Base-by-base conservation (phyloP, 768 basidiomycete species). In the Sarcomyxa edulis region DNA sequence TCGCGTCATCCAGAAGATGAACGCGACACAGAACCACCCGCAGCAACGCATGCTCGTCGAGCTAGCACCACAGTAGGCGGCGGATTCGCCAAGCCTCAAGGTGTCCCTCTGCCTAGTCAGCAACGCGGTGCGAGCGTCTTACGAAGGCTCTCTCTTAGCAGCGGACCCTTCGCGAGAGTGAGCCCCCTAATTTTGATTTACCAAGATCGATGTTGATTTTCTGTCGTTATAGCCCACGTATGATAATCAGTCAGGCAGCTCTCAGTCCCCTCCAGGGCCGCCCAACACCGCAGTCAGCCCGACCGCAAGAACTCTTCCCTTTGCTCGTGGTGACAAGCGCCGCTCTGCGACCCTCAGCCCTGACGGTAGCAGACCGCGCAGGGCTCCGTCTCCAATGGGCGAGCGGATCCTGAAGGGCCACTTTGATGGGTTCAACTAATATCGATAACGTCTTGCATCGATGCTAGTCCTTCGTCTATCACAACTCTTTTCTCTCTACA, bases 401-500 rank as follows among this genome's bases (percentile, higher is more conserved):
- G 89, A 92, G 62, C 72, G 89, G 42, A 90, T 92, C 44, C 72
- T 92, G 49, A 92, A 87, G 67, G 89, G 89, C 7, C 89, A 92
- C 51, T 92, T 91, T 49, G 89, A 92, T 54, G 83, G 89, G 34
- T 92, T 92, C 69, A 85, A 87, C 54, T 89, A 61, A 72, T 26
- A 39, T 31, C 39, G 31, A 21, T 38, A 34, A 24, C 26, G 22
- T 34, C 32, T 32, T 15, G 34, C 48, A 44, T 30, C 27, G 32
- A 35, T 30, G 34, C 27, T 40, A 40, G n/a, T 24, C 16, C 11
- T 33, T 22, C 27, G 9, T 41, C 23, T 33, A 10, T 35, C 26
- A 11, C 32, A 18, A 33, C 11, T 35, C 46, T 9, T 34, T 7
- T 19, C 30, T 32, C 14, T 46, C 34, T 27, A 37, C 24, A 28